These are phyloP conservation scores for Huntiella bhutanensis DNA, from an alignment of 2,329 filamentous ascomycete genomes.

Conservation along the genomic window DNA sequence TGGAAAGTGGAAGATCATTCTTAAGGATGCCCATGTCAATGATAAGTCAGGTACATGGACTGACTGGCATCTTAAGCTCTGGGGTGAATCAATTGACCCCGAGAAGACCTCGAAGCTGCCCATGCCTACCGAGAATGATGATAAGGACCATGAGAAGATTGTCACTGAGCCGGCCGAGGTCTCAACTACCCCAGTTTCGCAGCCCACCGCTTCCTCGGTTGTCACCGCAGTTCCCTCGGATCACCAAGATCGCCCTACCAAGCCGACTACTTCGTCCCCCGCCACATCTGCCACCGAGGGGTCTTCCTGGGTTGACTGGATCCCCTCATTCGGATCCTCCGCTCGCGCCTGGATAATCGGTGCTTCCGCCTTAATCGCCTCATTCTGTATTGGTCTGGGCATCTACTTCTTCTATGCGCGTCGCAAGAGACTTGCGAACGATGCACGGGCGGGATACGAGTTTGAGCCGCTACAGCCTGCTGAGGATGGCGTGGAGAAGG, in stretches of 20 bases:
- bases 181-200: slow-evolving; percentile 29
- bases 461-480: slow-evolving; percentile 84
- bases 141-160: slow-evolving; percentile 57
- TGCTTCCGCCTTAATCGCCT: slow-evolving; percentile 60
- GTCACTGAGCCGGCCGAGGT: slow-evolving; percentile 34
- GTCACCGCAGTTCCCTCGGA: slow-evolving; percentile 35
- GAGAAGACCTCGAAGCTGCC: slow-evolving; percentile 56
- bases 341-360: slow-evolving; percentile 92
- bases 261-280: slow-evolving; percentile 23
- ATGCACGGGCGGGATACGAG: slow-evolving; percentile 67
- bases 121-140: slow-evolving; percentile 65
- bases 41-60: slow-evolving; percentile 57
- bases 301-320: slow-evolving; percentile 62
- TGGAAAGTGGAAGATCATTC: slow-evolving; percentile 77
- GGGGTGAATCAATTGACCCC: slow-evolving; percentile 72
- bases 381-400: slow-evolving; percentile 68
- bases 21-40: slow-evolving; percentile 71
- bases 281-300: slow-evolving; percentile 16
- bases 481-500: slow-evolving; percentile 34
- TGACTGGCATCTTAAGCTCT: slow-evolving; percentile 88
- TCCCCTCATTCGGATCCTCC: slow-evolving; percentile 75
- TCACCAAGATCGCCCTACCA: slow-evolving; percentile 45
- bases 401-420: slow-evolving; percentile 66
- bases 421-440: slow-evolving; percentile 55
- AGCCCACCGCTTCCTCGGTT: slow-evolving; percentile 32